Conservation (phyloP, 768 basidiomycete genomes). For the Gymnopilus dilepis region DNA sequence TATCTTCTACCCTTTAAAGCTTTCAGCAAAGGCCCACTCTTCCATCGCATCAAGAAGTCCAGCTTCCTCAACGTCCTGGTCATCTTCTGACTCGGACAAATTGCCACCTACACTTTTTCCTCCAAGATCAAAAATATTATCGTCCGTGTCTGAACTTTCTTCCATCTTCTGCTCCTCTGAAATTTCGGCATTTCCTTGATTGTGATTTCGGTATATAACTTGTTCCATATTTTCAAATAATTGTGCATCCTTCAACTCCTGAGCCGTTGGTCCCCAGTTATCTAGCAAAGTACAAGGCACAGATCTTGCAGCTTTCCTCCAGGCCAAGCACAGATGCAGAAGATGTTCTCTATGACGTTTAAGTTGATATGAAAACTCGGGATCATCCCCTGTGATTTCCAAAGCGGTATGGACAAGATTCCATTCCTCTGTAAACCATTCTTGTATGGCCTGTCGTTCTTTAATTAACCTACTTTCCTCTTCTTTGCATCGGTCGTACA, state of each 20-base stretch:
- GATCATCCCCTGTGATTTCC: background rate
- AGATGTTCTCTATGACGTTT: background rate
- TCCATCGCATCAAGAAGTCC: background rate
- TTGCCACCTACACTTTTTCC: background rate
- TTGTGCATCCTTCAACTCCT: background rate
- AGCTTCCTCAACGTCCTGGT: background rate
- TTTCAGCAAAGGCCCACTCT: background rate
- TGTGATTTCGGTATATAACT: background rate
- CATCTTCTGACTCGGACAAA: background rate
- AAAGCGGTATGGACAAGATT: too few relatives aligned
- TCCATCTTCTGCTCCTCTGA: background rate
- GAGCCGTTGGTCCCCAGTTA: background rate
- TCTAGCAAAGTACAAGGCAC: background rate
- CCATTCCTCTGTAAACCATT: too few relatives aligned
- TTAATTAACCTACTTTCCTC: constrained; percentile 17
- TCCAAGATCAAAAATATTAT: too few relatives aligned
- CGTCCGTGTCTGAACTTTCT: background rate
- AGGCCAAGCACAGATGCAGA: background rate
- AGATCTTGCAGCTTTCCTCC: background rate
- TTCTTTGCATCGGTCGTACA: constrained; percentile 32
- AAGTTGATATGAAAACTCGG: background rate
- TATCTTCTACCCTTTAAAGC: background rate
- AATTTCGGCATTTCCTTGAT: too few relatives aligned
- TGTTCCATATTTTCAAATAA: background rate
- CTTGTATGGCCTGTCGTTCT: too few relatives aligned